Percentiles rank a stretch among this genome's conserved stretches.
phyloP scores from a whole-genome alignment of 805 yeast genomes.

The Cephaloascus fragrans region DNA sequence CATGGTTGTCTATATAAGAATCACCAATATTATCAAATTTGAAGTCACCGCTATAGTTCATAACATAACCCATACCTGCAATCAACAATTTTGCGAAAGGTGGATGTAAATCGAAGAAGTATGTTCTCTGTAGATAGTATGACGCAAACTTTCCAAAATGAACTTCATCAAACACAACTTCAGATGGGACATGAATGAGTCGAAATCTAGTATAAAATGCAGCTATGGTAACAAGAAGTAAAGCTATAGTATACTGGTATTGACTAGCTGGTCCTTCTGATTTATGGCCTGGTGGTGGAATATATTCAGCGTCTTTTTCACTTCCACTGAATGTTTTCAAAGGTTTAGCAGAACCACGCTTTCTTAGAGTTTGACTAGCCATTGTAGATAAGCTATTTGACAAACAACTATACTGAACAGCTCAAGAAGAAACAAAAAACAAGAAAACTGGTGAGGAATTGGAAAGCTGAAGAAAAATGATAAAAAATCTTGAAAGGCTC shows the following conservation, averaged over 20 bases:
- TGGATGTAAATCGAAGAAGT: slow-evolving; percentile 95
- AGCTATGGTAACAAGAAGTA: slow-evolving; percentile 24
- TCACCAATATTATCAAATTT: slow-evolving; percentile 88
- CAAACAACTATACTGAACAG: too few species aligned
- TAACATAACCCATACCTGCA: slow-evolving; percentile 81
- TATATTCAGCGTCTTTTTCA: not conserved
- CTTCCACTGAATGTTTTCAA: not conserved
- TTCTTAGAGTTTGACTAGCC: not conserved
- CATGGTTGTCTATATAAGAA: slow-evolving; percentile 64
- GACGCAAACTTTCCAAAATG: slow-evolving; percentile 84
- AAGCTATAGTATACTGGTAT: slow-evolving; percentile 18
- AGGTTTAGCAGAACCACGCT: not conserved
- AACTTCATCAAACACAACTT: slow-evolving; percentile 81
- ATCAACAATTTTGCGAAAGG: slow-evolving; percentile 93
- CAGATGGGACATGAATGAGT: slow-evolving; percentile 52
- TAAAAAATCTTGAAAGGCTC: too few species aligned
- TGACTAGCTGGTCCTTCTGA: not conserved
- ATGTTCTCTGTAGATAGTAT: slow-evolving; percentile 79
- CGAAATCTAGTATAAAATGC: slow-evolving; percentile 51
- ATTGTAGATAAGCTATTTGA: too few species aligned
- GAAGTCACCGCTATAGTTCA: slow-evolving; percentile 87
- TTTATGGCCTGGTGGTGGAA: not conserved
- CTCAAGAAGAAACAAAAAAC: too few species aligned
- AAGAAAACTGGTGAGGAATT: too few species aligned
- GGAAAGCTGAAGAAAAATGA: too few species aligned